A percentile compares a stretch with the other conserved stretches of the same genome.
phyloP scores from a whole-genome alignment of 805 yeast genomes.

The Nematodospora valgi region DNA sequence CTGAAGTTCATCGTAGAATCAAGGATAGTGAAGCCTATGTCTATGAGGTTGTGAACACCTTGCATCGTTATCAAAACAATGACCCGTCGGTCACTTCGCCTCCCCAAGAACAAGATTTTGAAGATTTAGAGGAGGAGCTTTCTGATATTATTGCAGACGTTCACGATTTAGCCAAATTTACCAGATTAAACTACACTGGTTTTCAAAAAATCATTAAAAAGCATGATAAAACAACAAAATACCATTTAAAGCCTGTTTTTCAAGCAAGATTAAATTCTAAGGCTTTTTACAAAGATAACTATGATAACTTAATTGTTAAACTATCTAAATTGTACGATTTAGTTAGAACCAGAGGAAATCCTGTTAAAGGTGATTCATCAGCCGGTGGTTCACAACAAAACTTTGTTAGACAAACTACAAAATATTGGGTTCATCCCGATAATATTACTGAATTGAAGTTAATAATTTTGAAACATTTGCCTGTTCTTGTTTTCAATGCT shows the following conservation, averaged over 20 bases:
- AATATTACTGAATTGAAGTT: slow-evolving; percentile 94
- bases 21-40: slow-evolving; percentile 77
- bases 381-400: slow-evolving; percentile 99
- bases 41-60: slow-evolving; percentile 54
- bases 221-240: slow-evolving; percentile 83
- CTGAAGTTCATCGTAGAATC: slow-evolving; percentile 82
- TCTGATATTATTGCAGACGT: slow-evolving; percentile 92
- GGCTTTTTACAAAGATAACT: slow-evolving; percentile 94
- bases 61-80: slow-evolving; percentile 17
- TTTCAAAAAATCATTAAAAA: slow-evolving; percentile 95
- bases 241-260: slow-evolving; percentile 81
- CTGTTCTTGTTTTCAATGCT: slow-evolving; percentile 94
- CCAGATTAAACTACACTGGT: slow-evolving; percentile 92
- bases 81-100: slow-evolving; percentile 24
- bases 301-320: slow-evolving; percentile 84
- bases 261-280: slow-evolving; percentile 89
- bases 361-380: slow-evolving; percentile 88
- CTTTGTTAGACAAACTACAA: slow-evolving; percentile 97
- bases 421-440: slow-evolving; percentile 99
- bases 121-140: slow-evolving; percentile 42
- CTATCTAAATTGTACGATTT: slow-evolving; percentile 85
- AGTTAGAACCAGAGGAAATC: slow-evolving; percentile 94
- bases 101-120: slow-evolving; percentile 42
- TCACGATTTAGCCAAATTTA: slow-evolving; percentile 91
- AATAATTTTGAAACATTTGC: slow-evolving; percentile 88